phyloP scores from a whole-genome alignment of 805 yeast species.

The Metschnikowia lachancei region DNA sequence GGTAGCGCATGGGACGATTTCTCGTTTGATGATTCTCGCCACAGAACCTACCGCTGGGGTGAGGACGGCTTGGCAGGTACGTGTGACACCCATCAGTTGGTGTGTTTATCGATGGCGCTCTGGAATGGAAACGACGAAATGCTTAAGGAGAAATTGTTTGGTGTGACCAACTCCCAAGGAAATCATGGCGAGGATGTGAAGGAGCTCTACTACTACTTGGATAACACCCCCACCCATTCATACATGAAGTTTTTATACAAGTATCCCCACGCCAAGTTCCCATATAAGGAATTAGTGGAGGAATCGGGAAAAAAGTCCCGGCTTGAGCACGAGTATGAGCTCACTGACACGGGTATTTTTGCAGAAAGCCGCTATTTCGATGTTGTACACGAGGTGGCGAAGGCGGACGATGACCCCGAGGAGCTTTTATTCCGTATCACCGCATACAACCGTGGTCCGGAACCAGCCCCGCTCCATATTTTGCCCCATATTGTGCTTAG shows the following conservation, averaged over 20 bases:
- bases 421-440: conserved; percentile 80
- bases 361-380: conserved; percentile 80
- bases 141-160: conserved; percentile 82
- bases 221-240: conserved; percentile 89
- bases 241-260: conserved; percentile 89
- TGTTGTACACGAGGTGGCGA: conserved; percentile 86
- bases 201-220: conserved; percentile 79
- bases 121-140: conserved; percentile 90
- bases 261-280: conserved; percentile 84
- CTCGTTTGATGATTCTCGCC: conserved; percentile 78
- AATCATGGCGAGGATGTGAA: conserved; percentile 96
- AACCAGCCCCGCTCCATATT: conserved; percentile 85
- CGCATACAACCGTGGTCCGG: conserved; percentile 78
- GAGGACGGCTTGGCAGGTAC: conserved; percentile 94
- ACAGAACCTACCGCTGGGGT: conserved; percentile 89
- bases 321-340: conserved; percentile 71
- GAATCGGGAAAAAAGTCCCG: conserved; percentile 67
- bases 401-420: conserved; percentile 75
- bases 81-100: conserved; percentile 74
- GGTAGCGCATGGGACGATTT: conserved; percentile 93
- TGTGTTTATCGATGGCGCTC: conserved; percentile 76
- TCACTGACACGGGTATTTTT: conserved; percentile 75
- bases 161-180: conserved; percentile 89
- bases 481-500: conserved; percentile 81
- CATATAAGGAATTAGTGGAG: conserved; percentile 69